A percentile compares a stretch with the other conserved stretches of the same genome.
Evolutionary conservation across 1,284 basidiomycete genomes (phyloP).

Genomic region (Sanghuangporus baumii): DNA sequence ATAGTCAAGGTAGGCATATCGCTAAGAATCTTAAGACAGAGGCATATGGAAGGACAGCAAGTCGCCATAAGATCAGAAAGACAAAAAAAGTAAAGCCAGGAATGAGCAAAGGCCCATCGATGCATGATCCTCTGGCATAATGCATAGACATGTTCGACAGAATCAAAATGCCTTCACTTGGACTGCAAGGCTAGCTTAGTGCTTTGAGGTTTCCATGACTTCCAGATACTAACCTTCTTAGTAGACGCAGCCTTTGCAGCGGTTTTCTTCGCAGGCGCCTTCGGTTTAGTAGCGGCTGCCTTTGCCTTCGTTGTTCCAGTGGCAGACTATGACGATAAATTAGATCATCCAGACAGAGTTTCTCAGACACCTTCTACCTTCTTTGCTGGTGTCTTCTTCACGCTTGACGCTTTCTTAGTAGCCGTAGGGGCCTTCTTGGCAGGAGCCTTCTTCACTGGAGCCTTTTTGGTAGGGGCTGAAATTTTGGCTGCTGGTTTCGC

Average conservation of each 20-base stretch:
- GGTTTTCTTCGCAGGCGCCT: conserved; percentile 18
- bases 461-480: conserved; percentile 28
- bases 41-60: neutral
- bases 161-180: neutral
- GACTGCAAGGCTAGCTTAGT: neutral
- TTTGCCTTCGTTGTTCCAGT: conserved; percentile 29
- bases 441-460: conserved; percentile 29
- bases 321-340: conserved; percentile 24
- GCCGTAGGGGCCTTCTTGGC: conserved; percentile 24
- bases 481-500: conserved; percentile 19
- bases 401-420: conserved; percentile 22
- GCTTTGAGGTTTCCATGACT: neutral
- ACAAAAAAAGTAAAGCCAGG: neutral
- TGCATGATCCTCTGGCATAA: neutral
- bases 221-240: conserved; percentile 1
- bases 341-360: neutral
- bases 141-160: neutral
- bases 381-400: conserved; percentile 31
- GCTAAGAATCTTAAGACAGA: neutral
- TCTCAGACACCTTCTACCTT: conserved; percentile 26
- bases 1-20: neutral
- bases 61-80: neutral
- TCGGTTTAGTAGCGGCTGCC: conserved; percentile 30
- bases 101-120: neutral
- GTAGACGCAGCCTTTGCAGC: conserved; percentile 1